phyloP scores from a whole-genome alignment of 2,329 filamentous ascomycete genomes.

The Geoglossum cookeanum region DNA sequence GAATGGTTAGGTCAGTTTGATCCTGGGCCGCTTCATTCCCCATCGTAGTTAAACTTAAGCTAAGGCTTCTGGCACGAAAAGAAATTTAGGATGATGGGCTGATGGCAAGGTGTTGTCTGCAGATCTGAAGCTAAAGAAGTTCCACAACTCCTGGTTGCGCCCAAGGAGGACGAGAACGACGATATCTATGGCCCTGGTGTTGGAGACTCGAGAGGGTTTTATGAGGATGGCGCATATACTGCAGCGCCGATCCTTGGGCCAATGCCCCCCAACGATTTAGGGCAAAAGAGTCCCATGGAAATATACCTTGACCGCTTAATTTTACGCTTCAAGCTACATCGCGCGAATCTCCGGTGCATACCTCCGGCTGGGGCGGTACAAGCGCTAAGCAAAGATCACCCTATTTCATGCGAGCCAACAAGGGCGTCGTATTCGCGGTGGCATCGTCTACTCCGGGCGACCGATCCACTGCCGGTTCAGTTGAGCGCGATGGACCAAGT shows the following conservation, averaged over 20 bases:
- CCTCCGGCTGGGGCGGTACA: conserved; percentile 35
- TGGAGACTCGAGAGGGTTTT: conserved; percentile 43
- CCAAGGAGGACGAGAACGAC: conserved; percentile 16
- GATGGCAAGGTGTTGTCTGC: conserved; percentile 9
- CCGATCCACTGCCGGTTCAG: conserved; percentile 39
- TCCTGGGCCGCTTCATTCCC: not conserved
- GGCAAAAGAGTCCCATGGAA: conserved; percentile 27
- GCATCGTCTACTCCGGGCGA: conserved; percentile 31
- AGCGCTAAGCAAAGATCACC: conserved; percentile 33
- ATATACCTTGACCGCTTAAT: conserved; percentile 50
- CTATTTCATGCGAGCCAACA: conserved; percentile 17
- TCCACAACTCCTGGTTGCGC: conserved; percentile 50
- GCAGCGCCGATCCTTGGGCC: conserved; percentile 29
- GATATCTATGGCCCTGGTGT: conserved; percentile 6
- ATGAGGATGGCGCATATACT: conserved; percentile 62
- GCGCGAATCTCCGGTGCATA: conserved; percentile 35
- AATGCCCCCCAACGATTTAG: not conserved
- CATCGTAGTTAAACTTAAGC: conserved; percentile 4
- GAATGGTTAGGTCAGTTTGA: conserved; percentile 45
- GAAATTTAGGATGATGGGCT: conserved; percentile 2
- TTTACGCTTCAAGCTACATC: conserved; percentile 45
- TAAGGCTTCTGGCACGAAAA: conserved; percentile 8
- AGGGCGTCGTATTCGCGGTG: conserved; percentile 37
- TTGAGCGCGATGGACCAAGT: conserved; percentile 46
- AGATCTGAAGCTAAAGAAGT: conserved; percentile 61